phyloP scores from a whole-genome alignment of 2,329 filamentous ascomycete genomes.

The Hypoxylon sp. region DNA sequence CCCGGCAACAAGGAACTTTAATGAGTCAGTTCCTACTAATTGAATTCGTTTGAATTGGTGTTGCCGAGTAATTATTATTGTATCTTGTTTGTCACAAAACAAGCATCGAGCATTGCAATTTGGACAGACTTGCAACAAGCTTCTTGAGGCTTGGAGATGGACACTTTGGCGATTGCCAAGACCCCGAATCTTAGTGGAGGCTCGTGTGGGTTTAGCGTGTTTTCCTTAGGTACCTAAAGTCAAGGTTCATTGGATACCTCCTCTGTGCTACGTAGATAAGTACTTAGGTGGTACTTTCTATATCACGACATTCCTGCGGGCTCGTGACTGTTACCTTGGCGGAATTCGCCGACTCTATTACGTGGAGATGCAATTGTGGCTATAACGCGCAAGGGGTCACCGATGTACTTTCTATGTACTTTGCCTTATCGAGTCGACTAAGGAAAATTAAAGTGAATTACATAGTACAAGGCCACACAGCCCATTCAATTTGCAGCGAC shows the following conservation, averaged over 20 bases:
- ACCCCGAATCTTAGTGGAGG: slow-evolving; percentile 24
- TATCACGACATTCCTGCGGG: slow-evolving; percentile 22
- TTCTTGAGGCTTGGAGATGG: slow-evolving; percentile 36
- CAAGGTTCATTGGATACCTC: no score
- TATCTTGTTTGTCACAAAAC: slow-evolving; percentile 8
- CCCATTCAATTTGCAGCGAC: slow-evolving; percentile 12
- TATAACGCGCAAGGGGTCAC: no score
- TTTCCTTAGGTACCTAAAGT: slow-evolving; percentile 11
- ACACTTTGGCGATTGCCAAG: slow-evolving; percentile 43
- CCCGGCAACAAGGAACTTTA: slow-evolving; percentile 16
- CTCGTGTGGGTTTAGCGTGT: slow-evolving; percentile 35
- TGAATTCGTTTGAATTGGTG: slow-evolving; percentile 17
- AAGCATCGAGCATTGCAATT: slow-evolving; percentile 2
- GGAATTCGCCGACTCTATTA: slow-evolving; percentile 5
- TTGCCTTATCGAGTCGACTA: slow-evolving; percentile 19
- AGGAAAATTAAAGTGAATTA: slow-evolving; percentile 4
- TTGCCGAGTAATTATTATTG: slow-evolving; percentile 13
- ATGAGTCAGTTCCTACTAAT: slow-evolving; percentile 2
- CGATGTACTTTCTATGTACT: no score
- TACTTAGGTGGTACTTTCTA: slow-evolving; percentile 26
- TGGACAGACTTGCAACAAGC: background rate
- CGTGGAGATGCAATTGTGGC: no score
- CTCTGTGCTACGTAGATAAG: no score
- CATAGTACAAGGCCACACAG: slow-evolving; percentile 7
- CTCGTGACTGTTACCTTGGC: slow-evolving; percentile 21